phyloP scores from a whole-genome alignment of 345 rosid species.

The Streptanthus diversifolius region DNA sequence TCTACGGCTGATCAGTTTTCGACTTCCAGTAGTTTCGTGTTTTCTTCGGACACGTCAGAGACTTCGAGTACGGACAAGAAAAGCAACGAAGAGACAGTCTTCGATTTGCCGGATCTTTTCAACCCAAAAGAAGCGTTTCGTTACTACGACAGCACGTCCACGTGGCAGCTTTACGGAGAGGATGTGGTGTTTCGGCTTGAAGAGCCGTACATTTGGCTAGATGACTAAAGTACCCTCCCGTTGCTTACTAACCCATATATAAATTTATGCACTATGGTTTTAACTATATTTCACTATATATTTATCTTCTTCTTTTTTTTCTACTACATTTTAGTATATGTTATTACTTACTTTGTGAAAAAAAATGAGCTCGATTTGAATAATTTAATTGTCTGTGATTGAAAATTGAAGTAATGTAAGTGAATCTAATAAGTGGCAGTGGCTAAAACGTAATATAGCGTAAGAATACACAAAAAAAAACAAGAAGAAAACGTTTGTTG shows the following conservation, averaged over 20 bases:
- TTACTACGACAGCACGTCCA: constrained; percentile 34
- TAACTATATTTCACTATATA: not conserved
- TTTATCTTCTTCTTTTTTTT: not conserved
- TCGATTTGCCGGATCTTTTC: constrained; percentile 85
- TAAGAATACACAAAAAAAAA: not conserved
- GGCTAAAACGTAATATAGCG: not conserved
- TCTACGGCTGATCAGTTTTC: constrained; percentile 21
- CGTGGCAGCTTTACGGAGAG: constrained; percentile 61
- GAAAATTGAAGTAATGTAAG: not conserved
- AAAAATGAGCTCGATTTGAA: not conserved
- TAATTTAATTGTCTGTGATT: not conserved
- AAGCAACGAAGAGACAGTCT: constrained; percentile 52
- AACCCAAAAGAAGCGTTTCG: constrained; percentile 37
- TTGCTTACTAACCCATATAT: constrained; percentile 11
- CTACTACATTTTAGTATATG: not conserved
- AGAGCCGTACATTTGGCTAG: constrained; percentile 50
- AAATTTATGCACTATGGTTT: not conserved
- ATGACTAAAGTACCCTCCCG: constrained; percentile 1
- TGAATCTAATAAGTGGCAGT: constrained; percentile 5
- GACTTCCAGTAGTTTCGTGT: constrained; percentile 24
- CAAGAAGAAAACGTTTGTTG: constrained; percentile 9
- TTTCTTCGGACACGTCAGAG: constrained; percentile 36
- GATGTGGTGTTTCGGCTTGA: constrained; percentile 53
- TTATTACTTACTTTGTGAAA: not conserved
- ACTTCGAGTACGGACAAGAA: constrained; percentile 32